Evolutionary conservation across 495 filamentous ascomycete genomes (phyloP), one percentile per base, ranked within the genome.

Genomic region (Penicillium samsonianum): DNA sequence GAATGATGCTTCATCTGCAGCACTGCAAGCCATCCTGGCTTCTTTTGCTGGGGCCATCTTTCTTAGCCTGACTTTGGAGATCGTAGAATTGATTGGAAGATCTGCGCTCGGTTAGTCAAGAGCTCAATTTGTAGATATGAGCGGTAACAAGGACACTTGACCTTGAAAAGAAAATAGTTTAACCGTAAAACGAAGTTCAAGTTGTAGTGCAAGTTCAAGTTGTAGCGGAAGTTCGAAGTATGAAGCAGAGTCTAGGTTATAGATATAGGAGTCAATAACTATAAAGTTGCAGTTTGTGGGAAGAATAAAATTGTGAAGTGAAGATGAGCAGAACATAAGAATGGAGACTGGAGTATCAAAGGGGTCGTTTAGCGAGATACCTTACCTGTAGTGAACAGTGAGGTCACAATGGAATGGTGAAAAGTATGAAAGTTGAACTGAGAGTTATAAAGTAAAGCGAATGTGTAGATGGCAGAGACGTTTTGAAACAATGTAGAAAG

Each of bases 11-110:
- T n/a, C 31, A 0, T 5, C 30, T 10, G 48, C 10, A 4, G 20
- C 4, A 5, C 8, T 25, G 30, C 48, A 50, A 10, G 48, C 48
- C 48, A 50, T 50, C n/a, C 22, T 50, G 30, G 48, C 30, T 10
- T 23, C 30, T 6, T 45, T 45, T 5, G 11, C 23, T 26, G 23
- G 14, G 14, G 16, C 0, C 43, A 45, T 45, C 35, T 35, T 16
- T 16, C 33, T 37, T 37, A 5, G 1, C 16, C 11, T 33, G 10
- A 4, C 2, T 37, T 37, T 5, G n/a, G 16, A 37, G 14, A n/a
- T 2, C n/a, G 5, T n/a, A 7, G 16, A 37, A 5, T n/a, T n/a
- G 35, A 8, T n/a, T 37, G 16, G 35, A n/a, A 9, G 6, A n/a
- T 37, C 35, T n/a, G 35, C 16, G 5, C 35, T 37, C 2, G 14